phyloP scores from a whole-genome alignment of 2,329 filamentous ascomycete species.

The Fusarium begoniae region DNA sequence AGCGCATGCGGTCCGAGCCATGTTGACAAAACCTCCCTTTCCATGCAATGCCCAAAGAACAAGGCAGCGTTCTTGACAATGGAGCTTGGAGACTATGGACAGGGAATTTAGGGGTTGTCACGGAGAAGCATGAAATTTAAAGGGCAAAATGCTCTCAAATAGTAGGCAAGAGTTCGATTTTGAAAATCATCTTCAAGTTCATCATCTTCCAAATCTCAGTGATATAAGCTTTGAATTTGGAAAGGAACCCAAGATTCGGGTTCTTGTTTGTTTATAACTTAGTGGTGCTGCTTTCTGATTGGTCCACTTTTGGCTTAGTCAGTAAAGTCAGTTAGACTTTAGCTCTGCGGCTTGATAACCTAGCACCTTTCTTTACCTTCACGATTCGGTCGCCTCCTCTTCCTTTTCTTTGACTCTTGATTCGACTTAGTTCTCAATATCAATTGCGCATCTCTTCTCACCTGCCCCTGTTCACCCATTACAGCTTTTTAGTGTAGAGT shows the following conservation, averaged over 20 bases:
- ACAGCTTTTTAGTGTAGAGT: background rate
- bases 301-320: slow-evolving; percentile 29
- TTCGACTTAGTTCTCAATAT: slow-evolving; percentile 1
- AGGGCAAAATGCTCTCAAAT: background rate
- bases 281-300: slow-evolving; percentile 28
- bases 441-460: background rate
- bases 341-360: slow-evolving; percentile 29
- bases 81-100: background rate
- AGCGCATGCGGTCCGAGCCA: background rate
- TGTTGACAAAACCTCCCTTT: background rate
- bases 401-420: slow-evolving; percentile 19
- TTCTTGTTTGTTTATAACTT: background rate
- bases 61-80: background rate
- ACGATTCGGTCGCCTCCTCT: slow-evolving; percentile 24
- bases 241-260: background rate
- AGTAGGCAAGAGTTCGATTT: background rate
- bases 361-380: slow-evolving; percentile 18
- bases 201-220: background rate
- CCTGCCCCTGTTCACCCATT: background rate
- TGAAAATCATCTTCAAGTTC: background rate
- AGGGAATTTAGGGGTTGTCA: background rate
- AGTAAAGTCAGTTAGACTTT: slow-evolving; percentile 18
- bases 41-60: background rate
- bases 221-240: background rate
- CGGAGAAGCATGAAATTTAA: background rate